These are phyloP conservation scores for Trypanosoma theileri DNA, from an alignment of 208 protist species.

Conservation along the genomic window DNA sequence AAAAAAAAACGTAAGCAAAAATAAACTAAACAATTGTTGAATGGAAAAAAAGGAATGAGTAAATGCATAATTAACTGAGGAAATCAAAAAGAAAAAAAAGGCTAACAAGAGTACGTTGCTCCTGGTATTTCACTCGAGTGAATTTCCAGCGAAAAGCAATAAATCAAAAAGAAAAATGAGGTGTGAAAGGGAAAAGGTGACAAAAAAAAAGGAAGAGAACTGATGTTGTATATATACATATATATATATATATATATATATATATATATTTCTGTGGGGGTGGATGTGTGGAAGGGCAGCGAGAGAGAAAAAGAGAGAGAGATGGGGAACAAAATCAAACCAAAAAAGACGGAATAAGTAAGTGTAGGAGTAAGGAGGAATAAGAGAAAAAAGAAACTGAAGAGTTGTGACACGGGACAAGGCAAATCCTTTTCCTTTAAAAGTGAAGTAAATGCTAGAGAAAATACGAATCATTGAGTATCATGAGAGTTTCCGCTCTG, in stretches of 20 bases:
- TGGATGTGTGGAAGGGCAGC: no score
- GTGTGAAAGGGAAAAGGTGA: not conserved
- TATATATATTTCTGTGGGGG: slow-evolving; percentile 1
- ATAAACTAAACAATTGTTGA: no score
- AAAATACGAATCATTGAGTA: not conserved
- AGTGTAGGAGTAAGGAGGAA: not conserved
- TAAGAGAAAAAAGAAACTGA: not conserved
- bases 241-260: not conserved
- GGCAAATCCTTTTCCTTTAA: no score
- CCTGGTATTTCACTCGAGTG: no score
- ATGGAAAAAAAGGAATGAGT: not conserved
- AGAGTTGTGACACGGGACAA: no score
- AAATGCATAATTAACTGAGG: not conserved
- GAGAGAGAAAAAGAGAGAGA: not conserved
- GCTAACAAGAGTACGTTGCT: no score
- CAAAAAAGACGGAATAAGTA: slow-evolving; percentile 9
- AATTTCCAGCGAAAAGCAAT: no score
- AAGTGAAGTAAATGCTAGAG: not conserved
- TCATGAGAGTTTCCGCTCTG: no score
- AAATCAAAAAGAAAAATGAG: not conserved
- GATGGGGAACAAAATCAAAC: slow-evolving; percentile 6
- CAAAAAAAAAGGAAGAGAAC: not conserved
- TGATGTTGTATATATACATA: not conserved
- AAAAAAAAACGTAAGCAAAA: not conserved
- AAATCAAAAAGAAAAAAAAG: not conserved